These are phyloP conservation scores for Maudiozyma pseudohumilis DNA, from an alignment of 805 yeast species.

Conservation along the genomic window DNA sequence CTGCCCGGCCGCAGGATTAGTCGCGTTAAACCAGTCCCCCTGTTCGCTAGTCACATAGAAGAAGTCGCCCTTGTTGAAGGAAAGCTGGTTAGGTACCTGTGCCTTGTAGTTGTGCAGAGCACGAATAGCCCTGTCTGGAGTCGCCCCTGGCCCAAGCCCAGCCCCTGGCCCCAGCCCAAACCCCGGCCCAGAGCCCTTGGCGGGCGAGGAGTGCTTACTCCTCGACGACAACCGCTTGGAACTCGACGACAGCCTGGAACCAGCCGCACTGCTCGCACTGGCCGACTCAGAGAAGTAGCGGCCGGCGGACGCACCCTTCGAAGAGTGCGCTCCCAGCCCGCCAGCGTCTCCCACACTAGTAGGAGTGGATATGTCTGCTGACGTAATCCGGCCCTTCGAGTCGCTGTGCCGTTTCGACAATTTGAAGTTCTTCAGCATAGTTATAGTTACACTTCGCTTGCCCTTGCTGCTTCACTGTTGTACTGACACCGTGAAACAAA, in stretches of 20 bases:
- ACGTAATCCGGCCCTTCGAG: conserved; percentile 24
- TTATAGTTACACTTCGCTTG: too few species aligned
- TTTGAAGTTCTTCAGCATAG: conserved; percentile 25
- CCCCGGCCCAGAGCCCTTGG: conserved; percentile 9
- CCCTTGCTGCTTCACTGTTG: too few species aligned
- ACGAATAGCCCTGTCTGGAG: conserved; percentile 71
- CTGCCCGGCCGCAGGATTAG: conserved; percentile 68
- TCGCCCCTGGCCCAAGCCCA: conserved; percentile 4
- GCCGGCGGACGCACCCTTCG: too few species aligned
- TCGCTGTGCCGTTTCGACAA: conserved; percentile 22
- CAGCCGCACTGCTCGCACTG: conserved; percentile 6
- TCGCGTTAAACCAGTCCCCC: conserved; percentile 77
- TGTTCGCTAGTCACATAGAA: conserved; percentile 66
- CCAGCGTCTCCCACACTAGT: conserved; percentile 15
- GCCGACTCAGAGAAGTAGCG: conserved; percentile 9
- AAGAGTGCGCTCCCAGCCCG: too few species aligned
- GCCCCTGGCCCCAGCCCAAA: too few species aligned
- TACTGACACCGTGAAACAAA: too few species aligned
- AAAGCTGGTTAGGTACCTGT: conserved; percentile 71
- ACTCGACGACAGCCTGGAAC: neutral
- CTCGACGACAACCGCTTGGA: conserved; percentile 3
- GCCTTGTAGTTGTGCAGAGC: conserved; percentile 73
- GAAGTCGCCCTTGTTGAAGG: conserved; percentile 76
- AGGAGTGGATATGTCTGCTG: conserved; percentile 31
- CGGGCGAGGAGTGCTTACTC: conserved; percentile 5